Percentiles rank a stretch among this genome's conserved stretches.
phyloP scores from a whole-genome alignment of 73 alveolate genomes.

The Effrenium voratum region DNA sequence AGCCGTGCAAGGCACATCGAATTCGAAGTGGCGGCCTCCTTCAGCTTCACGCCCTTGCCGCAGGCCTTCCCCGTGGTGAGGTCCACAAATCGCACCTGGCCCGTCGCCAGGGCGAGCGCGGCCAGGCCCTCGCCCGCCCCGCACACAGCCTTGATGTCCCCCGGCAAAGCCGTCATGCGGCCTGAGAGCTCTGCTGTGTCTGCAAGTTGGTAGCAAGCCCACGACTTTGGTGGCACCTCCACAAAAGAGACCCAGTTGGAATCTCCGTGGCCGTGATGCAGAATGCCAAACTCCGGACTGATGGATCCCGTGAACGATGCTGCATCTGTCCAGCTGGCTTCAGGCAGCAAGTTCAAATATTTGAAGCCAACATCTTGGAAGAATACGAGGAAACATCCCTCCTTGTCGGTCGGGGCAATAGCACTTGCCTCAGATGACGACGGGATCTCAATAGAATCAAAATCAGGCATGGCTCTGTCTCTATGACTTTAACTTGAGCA shows the following conservation, averaged over 20 bases:
- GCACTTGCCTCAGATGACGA: not conserved
- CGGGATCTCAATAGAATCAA: not conserved
- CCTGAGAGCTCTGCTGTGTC: not conserved
- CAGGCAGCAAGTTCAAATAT: not conserved
- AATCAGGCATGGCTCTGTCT: too few relatives aligned
- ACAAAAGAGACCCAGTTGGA: slow-evolving; percentile 30
- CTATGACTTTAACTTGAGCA: too few relatives aligned
- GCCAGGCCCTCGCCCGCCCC: slow-evolving; percentile 5
- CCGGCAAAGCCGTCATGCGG: not conserved
- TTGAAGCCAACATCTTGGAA: slow-evolving; percentile 13
- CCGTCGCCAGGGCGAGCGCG: not conserved
- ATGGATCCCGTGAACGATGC: slow-evolving; percentile 22
- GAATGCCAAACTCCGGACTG: not conserved
- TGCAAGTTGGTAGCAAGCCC: not conserved
- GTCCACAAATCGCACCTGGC: slow-evolving; percentile 46
- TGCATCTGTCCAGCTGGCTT: not conserved
- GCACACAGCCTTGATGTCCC: not conserved
- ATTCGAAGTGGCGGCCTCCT: not conserved
- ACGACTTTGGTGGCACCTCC: slow-evolving; percentile 42
- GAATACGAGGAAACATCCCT: slow-evolving; percentile 5
- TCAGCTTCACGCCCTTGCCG: slow-evolving; percentile 14
- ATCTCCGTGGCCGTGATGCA: not conserved
- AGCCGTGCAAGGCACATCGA: not conserved
- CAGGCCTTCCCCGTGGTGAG: not conserved
- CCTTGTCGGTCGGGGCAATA: not conserved